phyloP scores from a whole-genome alignment of 1,284 basidiomycete genomes.

The Cryptococcus hybrid region DNA sequence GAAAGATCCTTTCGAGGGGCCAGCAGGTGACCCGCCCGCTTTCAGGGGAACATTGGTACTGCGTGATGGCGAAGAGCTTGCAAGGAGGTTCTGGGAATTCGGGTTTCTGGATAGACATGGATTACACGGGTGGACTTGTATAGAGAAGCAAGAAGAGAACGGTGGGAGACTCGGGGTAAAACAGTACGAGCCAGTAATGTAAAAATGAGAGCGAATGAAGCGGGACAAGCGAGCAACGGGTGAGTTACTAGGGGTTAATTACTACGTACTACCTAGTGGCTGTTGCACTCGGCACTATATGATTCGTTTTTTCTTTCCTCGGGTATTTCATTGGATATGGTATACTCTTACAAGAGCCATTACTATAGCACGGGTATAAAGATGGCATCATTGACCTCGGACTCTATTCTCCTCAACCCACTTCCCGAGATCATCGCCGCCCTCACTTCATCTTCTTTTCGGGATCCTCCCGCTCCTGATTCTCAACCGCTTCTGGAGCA shows the following conservation, averaged over 20 bases:
- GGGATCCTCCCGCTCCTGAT: constrained; percentile 17
- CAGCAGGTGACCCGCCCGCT: constrained; percentile 35
- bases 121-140: not conserved
- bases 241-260: no score
- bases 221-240: no score
- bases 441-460: constrained; percentile 30
- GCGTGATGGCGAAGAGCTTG: constrained; percentile 31
- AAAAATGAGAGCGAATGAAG: not conserved
- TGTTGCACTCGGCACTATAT: no score
- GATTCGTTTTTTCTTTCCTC: not conserved
- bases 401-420: constrained; percentile 39
- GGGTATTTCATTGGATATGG: not conserved
- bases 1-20: constrained; percentile 28
- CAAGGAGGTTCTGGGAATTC: constrained; percentile 17
- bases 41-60: constrained; percentile 35
- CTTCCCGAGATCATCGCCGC: constrained; percentile 33
- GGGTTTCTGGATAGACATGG: not conserved
- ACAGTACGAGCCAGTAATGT: no score
- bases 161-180: not conserved
- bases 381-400: not conserved
- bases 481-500: constrained; percentile 15
- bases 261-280: no score
- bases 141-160: not conserved
- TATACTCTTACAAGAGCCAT: not conserved
- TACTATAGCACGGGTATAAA: not conserved